Evolutionary conservation across 2,329 filamentous ascomycete genomes (phyloP).

Genomic region (Cryphonectria naterciae): DNA sequence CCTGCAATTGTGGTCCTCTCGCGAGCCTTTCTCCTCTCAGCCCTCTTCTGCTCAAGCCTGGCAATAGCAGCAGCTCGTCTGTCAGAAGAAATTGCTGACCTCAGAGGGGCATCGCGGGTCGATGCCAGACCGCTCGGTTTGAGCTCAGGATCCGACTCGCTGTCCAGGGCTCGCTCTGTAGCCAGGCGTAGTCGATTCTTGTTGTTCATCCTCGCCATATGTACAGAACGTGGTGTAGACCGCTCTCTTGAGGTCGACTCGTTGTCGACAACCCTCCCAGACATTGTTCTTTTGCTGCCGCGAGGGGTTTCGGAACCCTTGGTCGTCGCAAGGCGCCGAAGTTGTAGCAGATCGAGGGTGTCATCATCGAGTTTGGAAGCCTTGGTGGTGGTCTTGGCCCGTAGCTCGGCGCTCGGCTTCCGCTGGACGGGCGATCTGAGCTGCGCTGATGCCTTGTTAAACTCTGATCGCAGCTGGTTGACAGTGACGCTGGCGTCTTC

Average conservation of each 20-base stretch:
- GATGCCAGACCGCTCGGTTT: slow-evolving; percentile 39
- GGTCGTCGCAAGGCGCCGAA: slow-evolving; percentile 12
- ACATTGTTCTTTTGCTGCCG: slow-evolving; percentile 22
- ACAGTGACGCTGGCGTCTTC: slow-evolving; percentile 27
- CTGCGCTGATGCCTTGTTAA: slow-evolving; percentile 23
- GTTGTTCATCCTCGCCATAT: slow-evolving; percentile 8
- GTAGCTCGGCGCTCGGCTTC: slow-evolving; percentile 13
- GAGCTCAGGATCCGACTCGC: slow-evolving; percentile 44
- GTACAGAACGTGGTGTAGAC: slow-evolving; percentile 6
- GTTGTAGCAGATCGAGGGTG: slow-evolving; percentile 24
- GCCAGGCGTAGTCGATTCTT: slow-evolving; percentile 31
- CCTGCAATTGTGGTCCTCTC: slow-evolving; percentile 40
- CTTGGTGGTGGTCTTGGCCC: slow-evolving; percentile 12
- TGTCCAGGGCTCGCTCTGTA: slow-evolving; percentile 38
- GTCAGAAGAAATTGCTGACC: slow-evolving; percentile 52
- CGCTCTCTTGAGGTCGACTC: background rate
- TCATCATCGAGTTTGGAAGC: slow-evolving; percentile 14
- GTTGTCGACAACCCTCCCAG: slow-evolving; percentile 13
- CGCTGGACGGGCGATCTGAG: slow-evolving; percentile 11
- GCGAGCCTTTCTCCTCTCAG: slow-evolving; percentile 50
- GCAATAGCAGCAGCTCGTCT: slow-evolving; percentile 59
- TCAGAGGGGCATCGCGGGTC: slow-evolving; percentile 43
- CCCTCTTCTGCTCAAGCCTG: slow-evolving; percentile 56
- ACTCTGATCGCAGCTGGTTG: slow-evolving; percentile 29
- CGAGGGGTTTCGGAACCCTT: slow-evolving; percentile 16